A percentile compares a stretch with the other conserved stretches of the same genome.
These are phyloP conservation scores for Senna tora DNA, from an alignment of 306 rosid genomes.

Conservation along the genomic window DNA sequence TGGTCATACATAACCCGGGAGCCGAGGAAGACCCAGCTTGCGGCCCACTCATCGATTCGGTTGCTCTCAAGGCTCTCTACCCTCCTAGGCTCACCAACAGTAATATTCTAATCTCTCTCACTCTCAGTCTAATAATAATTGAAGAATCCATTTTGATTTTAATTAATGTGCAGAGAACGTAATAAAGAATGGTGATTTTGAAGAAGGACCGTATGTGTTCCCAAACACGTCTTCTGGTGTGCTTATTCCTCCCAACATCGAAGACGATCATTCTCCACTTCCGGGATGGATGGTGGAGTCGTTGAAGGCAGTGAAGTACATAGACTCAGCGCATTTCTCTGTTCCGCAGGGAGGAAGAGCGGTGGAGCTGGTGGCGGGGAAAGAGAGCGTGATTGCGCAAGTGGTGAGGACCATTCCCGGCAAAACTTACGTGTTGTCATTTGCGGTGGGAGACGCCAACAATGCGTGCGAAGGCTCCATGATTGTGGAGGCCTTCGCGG, in stretches of 20 bases:
- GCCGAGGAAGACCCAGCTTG: constrained; percentile 78
- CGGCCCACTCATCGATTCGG: constrained; percentile 73
- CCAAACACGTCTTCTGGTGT: constrained; percentile 75
- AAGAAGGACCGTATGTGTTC: constrained; percentile 66
- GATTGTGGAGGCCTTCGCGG: constrained; percentile 74
- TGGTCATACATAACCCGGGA: constrained; percentile 70
- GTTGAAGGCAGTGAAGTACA: constrained; percentile 76
- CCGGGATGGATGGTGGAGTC: constrained; percentile 89
- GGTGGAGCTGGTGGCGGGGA: constrained; percentile 74
- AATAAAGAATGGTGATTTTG: constrained; percentile 63
- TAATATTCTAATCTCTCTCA: constrained; percentile 33
- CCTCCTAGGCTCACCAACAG: constrained; percentile 63
- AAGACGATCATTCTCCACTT: constrained; percentile 77
- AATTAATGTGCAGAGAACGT: constrained; percentile 48
- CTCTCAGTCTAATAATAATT: too few species aligned
- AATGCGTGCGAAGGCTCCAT: constrained; percentile 74
- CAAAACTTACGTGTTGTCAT: constrained; percentile 55
- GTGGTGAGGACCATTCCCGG: constrained; percentile 62
- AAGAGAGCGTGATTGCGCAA: constrained; percentile 78
- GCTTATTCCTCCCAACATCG: constrained; percentile 75
- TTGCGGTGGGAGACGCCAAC: constrained; percentile 69
- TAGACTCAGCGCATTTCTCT: constrained; percentile 64
- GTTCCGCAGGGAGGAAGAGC: constrained; percentile 69
- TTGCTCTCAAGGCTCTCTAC: constrained; percentile 56
- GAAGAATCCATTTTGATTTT: not conserved